Percentiles rank a stretch among this genome's conserved stretches.
Evolutionary conservation across 306 rosid species (phyloP).

Genomic region (Acacia melanoxylon): DNA sequence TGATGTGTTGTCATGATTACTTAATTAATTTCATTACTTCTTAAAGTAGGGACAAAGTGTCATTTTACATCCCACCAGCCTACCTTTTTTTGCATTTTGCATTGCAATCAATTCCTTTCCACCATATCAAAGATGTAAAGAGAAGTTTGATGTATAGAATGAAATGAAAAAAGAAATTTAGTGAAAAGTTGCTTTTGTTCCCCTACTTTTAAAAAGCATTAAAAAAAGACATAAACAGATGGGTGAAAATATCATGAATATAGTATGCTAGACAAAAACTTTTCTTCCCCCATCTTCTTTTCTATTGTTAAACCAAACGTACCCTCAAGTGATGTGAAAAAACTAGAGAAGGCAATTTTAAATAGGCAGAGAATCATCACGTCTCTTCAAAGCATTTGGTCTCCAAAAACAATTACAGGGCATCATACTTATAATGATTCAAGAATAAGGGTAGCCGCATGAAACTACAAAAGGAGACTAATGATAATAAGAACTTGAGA

Average conservation of each 20-base stretch:
- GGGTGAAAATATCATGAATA: not conserved
- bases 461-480: not conserved
- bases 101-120: not conserved
- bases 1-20: not conserved
- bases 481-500: conserved; percentile 5
- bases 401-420: not conserved
- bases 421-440: not conserved
- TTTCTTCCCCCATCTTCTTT: not conserved
- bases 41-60: not conserved
- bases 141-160: not conserved
- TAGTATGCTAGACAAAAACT: not conserved
- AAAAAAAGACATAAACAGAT: not conserved
- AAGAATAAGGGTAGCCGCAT: not conserved
- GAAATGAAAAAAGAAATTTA: not conserved
- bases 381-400: conserved; percentile 1
- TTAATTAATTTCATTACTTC: not conserved
- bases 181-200: not conserved
- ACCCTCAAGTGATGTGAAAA: conserved; percentile 6
- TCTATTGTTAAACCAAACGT: not conserved
- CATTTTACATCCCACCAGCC: not conserved
- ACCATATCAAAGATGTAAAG: not conserved
- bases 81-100: not conserved
- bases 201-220: not conserved
- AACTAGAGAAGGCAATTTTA: not conserved
- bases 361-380: not conserved